Evolutionary conservation across 805 yeast genomes (phyloP), one percentile per base, ranked within the genome.

Genomic region (Clavispora fructus): DNA sequence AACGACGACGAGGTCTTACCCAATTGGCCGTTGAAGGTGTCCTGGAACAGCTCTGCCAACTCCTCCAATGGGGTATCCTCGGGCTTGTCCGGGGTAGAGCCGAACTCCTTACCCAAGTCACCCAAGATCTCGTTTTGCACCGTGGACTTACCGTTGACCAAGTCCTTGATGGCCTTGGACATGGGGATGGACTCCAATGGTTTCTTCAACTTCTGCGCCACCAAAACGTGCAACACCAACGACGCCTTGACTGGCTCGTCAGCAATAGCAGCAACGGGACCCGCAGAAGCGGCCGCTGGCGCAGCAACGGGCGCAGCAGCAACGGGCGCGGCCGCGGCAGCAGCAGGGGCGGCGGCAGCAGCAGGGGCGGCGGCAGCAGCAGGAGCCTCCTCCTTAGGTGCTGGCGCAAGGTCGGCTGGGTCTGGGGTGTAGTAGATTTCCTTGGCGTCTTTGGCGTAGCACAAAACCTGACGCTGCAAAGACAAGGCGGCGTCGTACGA

Each of bases 41-140:
- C 96, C 74, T 92, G 97, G 80, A 94, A 88, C 60, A 80, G 83
- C 63, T 89, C 98, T 41, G 98, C 97, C 66, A 94, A 82, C 70
- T 94, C 99, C 63, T 82, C 87, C 58, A 94, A 78, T 51, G 99
- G 99, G 38, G 96, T 87, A 64, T 94, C 99, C 73, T 94, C 99
- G 52, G 99, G 97, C 72, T 94, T 94, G 72, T 94, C 99, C 38
- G 99, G 99, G 42, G 97, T 91, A 39, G 94, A 72, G 60, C 98
- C 97, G 63, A 94, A 94, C 73, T 94, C 99, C 71, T 94, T 94
- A 64, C 98, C 98, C 61, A 94, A 78, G 63, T 94, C 99, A 77
- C 99, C 99, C 58, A 94, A 80, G 58, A 94, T 94, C 77, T 94
- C 99, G 70, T 94, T 94, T 74, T 94, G 99, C 41, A 94, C 92